Base-by-base conservation (phyloP, 768 basidiomycete species). In the Leccinum aurantiacum region DNA sequence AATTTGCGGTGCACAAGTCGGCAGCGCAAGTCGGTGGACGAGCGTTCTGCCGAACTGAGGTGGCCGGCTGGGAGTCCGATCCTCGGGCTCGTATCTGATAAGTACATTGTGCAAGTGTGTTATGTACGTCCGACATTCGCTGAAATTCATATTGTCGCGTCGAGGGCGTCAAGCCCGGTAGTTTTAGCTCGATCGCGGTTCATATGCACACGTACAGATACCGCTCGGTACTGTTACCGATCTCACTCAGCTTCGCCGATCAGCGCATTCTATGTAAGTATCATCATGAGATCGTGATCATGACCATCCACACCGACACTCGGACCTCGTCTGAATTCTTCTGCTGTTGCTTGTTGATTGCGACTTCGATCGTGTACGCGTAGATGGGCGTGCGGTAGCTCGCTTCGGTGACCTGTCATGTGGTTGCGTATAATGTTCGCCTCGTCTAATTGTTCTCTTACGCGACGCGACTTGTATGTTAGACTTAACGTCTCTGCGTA, bases 181-280 rank as follows among this genome's bases (percentile, higher is more conserved):
- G 8, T n/a, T 17, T 41, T n/a, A 41, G 41, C 17, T n/a, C 41
- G 27, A 29, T 29, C 27, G 41, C 17, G 8, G 17, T n/a, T n/a
- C 38, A 13, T 37, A 37, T 37, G 14, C 35, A 37, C 35, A 17
- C 37, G 0, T 2, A 38, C 37, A 38, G 49, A 10, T 31, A 57
- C 0, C 27, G 27, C 27, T 1, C 53, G n/a, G n/a, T 19, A 44
- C 9, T 44, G 11, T 46, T 66, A 2, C 64, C 68, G 22, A 53
- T 72, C 41, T 62, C 62, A 24, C 57, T 67, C 22, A 56, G 60
- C 22, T 71, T 63, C 44, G 51, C 58, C 60, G 70, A 70, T 41
- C 51, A 59, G 53, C 69, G 69, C 31, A 17, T 10, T 41, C 38
- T 41, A 3, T n/a, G 38, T n/a, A 17, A 9, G n/a, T 19, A 44